phyloP scores from a whole-genome alignment of 495 filamentous ascomycete species.

The Penicillium chermesinum region DNA sequence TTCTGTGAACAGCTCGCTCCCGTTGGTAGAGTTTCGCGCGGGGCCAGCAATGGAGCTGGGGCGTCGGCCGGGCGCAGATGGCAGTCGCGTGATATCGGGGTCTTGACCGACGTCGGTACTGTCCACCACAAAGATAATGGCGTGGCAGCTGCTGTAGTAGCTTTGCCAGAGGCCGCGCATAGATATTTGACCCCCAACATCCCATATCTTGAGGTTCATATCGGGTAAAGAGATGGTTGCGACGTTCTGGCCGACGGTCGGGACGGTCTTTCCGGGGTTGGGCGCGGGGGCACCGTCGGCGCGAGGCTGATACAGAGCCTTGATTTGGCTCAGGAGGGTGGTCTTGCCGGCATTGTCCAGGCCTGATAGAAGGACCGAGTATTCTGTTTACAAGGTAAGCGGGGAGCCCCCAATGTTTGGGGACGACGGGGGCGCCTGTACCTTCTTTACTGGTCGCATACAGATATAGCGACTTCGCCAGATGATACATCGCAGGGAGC shows the following conservation, averaged over 20 bases:
- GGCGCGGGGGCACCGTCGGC: conserved; percentile 46
- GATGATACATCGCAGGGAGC: conserved; percentile 75
- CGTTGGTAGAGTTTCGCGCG: conserved; percentile 7
- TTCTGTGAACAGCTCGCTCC: conserved; percentile 28
- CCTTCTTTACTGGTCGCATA: conserved; percentile 95
- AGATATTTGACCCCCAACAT: conserved; percentile 87
- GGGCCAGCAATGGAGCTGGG: conserved; percentile 29
- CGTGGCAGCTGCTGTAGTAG: conserved; percentile 90
- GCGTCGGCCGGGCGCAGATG: conserved; percentile 20
- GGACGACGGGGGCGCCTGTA: no score
- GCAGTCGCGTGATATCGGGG: conserved; percentile 44
- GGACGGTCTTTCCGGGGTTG: conserved; percentile 70
- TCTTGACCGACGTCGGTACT: conserved; percentile 83
- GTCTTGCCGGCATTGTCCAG: conserved; percentile 99
- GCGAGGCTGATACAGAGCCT: conserved; percentile 72
- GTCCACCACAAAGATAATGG: conserved; percentile 96
- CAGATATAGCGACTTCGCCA: conserved; percentile 89
- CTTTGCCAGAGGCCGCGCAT: conserved; percentile 91
- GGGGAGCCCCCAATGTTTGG: no score
- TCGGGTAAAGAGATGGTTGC: conserved; percentile 79
- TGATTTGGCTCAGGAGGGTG: conserved; percentile 93
- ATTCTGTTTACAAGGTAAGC: conserved; percentile 55
- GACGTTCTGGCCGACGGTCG: conserved; percentile 97
- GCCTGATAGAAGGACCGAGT: conserved; percentile 93
- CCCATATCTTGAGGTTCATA: conserved; percentile 98